Conservation (phyloP, 352 stramenopile genomes). For the Elongisporangium prolatum region DNA sequence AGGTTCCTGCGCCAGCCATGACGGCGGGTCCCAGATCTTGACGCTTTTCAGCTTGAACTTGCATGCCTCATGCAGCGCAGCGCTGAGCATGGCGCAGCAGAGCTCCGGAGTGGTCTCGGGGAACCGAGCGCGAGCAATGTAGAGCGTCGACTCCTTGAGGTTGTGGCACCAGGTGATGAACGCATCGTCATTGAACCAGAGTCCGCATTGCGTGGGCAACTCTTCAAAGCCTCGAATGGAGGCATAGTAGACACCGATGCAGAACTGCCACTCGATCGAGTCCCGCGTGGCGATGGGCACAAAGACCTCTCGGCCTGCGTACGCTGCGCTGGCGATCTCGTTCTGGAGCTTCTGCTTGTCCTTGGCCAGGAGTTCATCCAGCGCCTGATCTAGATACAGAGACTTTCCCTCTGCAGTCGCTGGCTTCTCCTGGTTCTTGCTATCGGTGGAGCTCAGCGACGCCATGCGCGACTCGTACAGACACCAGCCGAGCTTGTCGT, state of each 20-base stretch:
- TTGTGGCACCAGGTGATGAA: slow-evolving; percentile 56
- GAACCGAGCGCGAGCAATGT: slow-evolving; percentile 37
- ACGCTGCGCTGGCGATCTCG: slow-evolving; percentile 19
- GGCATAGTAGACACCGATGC: slow-evolving; percentile 38
- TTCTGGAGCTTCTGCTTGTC: slow-evolving; percentile 28
- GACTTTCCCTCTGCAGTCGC: not conserved
- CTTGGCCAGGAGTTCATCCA: slow-evolving; percentile 29
- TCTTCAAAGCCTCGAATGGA: slow-evolving; percentile 19
- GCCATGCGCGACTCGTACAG: slow-evolving; percentile 29
- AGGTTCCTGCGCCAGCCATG: slow-evolving; percentile 16
- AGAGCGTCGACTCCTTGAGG: slow-evolving; percentile 47
- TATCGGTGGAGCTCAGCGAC: slow-evolving; percentile 12
- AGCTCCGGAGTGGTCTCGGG: slow-evolving; percentile 13
- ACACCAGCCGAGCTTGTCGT: slow-evolving; percentile 48
- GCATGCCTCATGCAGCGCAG: slow-evolving; percentile 22
- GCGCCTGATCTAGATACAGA: slow-evolving; percentile 22
- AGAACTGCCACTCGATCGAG: slow-evolving; percentile 55
- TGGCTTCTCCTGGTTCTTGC: not conserved
- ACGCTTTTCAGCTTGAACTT: slow-evolving; percentile 31
- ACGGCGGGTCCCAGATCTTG: slow-evolving; percentile 34
- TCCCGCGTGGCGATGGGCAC: slow-evolving; percentile 31
- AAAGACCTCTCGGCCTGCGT: slow-evolving; percentile 28
- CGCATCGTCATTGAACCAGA: slow-evolving; percentile 29
- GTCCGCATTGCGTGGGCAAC: slow-evolving; percentile 26
- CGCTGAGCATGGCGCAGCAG: slow-evolving; percentile 14